Evolutionary conservation across 1,284 basidiomycete genomes (phyloP), one percentile per base, ranked within the genome.

Genomic region (Megacollybia platyphylla): DNA sequence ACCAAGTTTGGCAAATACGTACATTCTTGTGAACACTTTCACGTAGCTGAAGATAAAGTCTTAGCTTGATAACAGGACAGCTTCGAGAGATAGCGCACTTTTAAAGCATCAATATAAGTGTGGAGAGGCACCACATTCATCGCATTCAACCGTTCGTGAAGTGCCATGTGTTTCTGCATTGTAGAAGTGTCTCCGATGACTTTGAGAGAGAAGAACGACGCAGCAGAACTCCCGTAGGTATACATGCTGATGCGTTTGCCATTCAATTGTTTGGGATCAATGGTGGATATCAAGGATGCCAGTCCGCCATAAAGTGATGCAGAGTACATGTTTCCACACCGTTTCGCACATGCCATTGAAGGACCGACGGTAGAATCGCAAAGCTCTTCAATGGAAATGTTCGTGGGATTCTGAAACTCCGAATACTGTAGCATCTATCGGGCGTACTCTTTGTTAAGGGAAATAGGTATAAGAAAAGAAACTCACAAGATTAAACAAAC

Each of bases 291-390:
- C 29, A 94, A 67, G 10, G 83, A 88, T 29, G 91, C 87, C 46
- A 98, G 77, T 51, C 89, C 92, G 44, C 90, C 91, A 60, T 94
- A 97, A 24, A 98, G 71, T 36, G 90, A 93, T n/a, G 86, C 94
- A 17, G 94, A 93, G 76, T 98, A 97, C 87, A 94, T 96, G 79
- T 98, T 97, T 11, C 94, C 94, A 56, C 92, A 79, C 43, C 88
- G 80, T 59, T 79, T 77, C 42, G 89, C 88, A 66, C 83, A 85
- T 49, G 79, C 76, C 73, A 91, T 89, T 20, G 68, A 74, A 5
- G 87, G 84, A 48, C 77, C 75, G 20, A 89, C 81, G 54, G 80
- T 78, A 49, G 71, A 63, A 48, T 73, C 72, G 65, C 88, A 93
- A 39, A 76, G 70, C 17, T 69, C 62, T 58, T 87, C 38, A 13